Base-by-base conservation (phyloP, 2,329 filamentous ascomycete species). In the Trichoderma atrobrunneum region DNA sequence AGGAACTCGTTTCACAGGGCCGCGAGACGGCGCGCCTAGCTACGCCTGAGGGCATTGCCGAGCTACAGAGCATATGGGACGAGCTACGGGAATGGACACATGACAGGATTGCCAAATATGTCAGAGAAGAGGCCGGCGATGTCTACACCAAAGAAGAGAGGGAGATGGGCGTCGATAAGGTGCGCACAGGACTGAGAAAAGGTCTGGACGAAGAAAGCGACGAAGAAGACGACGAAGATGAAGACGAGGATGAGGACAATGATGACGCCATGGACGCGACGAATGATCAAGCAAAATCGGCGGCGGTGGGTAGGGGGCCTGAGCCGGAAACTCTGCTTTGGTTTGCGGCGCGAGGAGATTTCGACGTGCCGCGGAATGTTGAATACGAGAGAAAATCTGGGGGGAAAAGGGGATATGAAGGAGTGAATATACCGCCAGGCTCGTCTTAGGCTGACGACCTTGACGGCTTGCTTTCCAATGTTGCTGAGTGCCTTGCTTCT, bases 141-240 rank as follows among this genome's bases (percentile, higher is more conserved):
- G 86, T 90, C 71, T 96, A 90, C 79, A 95, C 92, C 2, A 84
- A 88, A 4, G 90, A 91, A 76, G 93, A 96, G 83, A 86, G 88
- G 66, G 89, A 87, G 72, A 75, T 79, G 72, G 93, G 93, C 7
- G 80, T 91, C 12, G 88, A 92, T 77, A 91, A 89, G 76, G 91
- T 95, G 60, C 86, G 90, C 48, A 95, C 93, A 0, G 93, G 93
- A 0, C 80, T 96, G 78, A 86, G 81, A 78, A 86, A 88, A 75
- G 84, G 81, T 3, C 76, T 89, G 14, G 85, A 87, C 63, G 85
- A 87, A 26, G 84, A 86, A 1, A 83, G 84, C 0, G 84, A 85
- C 0, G 87, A 88, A 3, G 89, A 90, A 1, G 88, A 90, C 0
- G 85, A 87, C 0, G 89, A 89, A 0, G 87, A 88, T 0, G 88